Conservation (phyloP, 805 yeast species). For the Candida silvicultrix region DNA sequence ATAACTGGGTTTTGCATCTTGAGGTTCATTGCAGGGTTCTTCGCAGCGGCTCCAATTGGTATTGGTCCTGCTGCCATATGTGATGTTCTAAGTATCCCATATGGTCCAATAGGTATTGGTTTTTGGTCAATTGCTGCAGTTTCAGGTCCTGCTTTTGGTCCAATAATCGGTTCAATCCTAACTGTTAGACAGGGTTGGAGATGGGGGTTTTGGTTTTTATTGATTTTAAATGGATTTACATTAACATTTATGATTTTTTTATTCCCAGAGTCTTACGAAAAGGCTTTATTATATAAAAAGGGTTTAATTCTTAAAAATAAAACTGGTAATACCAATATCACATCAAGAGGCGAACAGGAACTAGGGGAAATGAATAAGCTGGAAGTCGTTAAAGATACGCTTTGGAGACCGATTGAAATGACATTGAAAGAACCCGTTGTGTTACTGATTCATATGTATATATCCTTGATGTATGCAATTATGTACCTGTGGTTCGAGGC, state of each 20-base stretch:
- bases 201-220: constrained; percentile 55
- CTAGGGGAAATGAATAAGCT: constrained; percentile 6
- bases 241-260: constrained; percentile 7
- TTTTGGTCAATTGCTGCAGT: constrained; percentile 29
- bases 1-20: constrained; percentile 42
- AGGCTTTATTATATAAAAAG: constrained; percentile 39
- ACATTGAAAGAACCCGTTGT: constrained; percentile 50
- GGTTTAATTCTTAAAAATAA: constrained; percentile 39
- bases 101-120: constrained; percentile 46
- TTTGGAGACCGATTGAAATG: constrained; percentile 45
- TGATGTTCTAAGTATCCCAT: constrained; percentile 12
- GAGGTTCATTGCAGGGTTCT: constrained; percentile 55
- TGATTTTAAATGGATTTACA: constrained; percentile 39
- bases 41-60: constrained; percentile 57
- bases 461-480: constrained; percentile 46
- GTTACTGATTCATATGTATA: constrained; percentile 42
- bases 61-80: constrained; percentile 49
- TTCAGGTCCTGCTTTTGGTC: constrained; percentile 62
- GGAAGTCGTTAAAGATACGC: constrained; percentile 24
- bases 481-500: constrained; percentile 55
- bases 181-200: constrained; percentile 67
- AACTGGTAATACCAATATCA: constrained; percentile 41
- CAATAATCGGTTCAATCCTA: constrained; percentile 64
- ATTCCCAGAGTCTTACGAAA: constrained; percentile 44
- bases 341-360: constrained; percentile 28